A percentile compares a stretch with the other conserved stretches of the same genome.
These are phyloP conservation scores for Solanum stenotomum DNA, from an alignment of 257 asterid genomes.

Conservation along the genomic window DNA sequence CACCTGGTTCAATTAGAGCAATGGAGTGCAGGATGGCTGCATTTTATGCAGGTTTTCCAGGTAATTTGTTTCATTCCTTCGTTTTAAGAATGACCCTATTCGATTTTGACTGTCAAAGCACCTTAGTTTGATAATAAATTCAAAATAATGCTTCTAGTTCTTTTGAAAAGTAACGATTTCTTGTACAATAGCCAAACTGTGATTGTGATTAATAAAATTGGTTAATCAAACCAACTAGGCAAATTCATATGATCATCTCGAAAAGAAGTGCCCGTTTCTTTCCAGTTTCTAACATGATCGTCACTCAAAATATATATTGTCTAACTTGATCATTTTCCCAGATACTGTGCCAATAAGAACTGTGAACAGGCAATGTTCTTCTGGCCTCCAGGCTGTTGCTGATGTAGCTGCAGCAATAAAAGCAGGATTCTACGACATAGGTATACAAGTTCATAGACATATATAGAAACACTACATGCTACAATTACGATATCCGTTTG, in stretches of 20 bases:
- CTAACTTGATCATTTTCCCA: conserved; percentile 16
- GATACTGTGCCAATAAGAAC: conserved; percentile 81
- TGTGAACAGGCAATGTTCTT: conserved; percentile 87
- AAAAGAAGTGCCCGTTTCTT: not conserved
- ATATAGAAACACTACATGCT: not conserved
- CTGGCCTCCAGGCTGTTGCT: conserved; percentile 95
- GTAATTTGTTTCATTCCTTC: conserved; percentile 19
- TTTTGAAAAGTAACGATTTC: not conserved
- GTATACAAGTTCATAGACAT: conserved; percentile 14
- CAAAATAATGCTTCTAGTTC: not conserved
- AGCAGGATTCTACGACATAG: conserved; percentile 88
- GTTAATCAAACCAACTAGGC: not conserved
- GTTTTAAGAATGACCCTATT: not conserved
- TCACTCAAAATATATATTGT: not conserved
- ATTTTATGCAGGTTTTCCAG: conserved; percentile 90
- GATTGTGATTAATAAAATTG: not conserved
- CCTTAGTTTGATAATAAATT: not conserved
- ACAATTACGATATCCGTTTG: not conserved
- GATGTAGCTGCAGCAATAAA: conserved; percentile 87
- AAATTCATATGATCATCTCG: not conserved
- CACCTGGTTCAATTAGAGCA: conserved; percentile 82
- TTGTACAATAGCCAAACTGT: not conserved
- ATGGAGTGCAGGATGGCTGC: conserved; percentile 92
- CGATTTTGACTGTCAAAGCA: not conserved
- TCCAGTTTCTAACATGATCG: not conserved